Evolutionary conservation across 768 basidiomycete species (phyloP), one percentile per base, ranked within the genome.

Genomic region (Lanmaoa rubissima): DNA sequence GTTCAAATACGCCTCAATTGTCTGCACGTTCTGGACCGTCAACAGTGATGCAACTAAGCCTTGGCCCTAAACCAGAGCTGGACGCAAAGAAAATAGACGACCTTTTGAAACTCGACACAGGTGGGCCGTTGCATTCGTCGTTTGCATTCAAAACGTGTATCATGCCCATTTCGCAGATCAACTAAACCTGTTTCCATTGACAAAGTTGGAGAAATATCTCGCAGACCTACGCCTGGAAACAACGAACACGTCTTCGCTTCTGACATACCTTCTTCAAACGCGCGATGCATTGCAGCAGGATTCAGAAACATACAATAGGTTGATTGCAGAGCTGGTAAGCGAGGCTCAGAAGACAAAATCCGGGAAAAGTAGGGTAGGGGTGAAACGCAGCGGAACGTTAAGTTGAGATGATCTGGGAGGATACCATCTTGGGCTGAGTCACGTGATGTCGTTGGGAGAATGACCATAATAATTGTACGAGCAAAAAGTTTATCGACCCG

Each of bases 311-410:
- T 94, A 93, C 66, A 95, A 97, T 71, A 87, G 85, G 16, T 78
- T 94, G 55, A 97, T 97, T 57, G 94, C 88, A 28, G 93, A 93
- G 68, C 76, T 97, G 48, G 92, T 97, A n/a, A 85, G 85, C 42
- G 92, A 96, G 71, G 94, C 94, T 35, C 90, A 92, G 68, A 92
- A 89, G 72, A 78, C 85, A 52, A 91, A 90, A 66, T 83, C 83
- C 8, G 82, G 83, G 16, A 89, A 86, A 62, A 76, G 75, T 57
- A 74, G 75, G 60, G 67, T 73, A 58, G 75, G 79, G 32, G 63
- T 69, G 61, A 78, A 79, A 59, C 77, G 82, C 61, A 79, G 81
- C 51, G 82, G 78, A 63, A 78, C 79, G 28, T 74, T 79, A 28
- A 28, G 28, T 47, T 74, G 53, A 64, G 21, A 41, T 32, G 19